Conservation (phyloP, 2,329 filamentous ascomycete genomes). For the Dactylellina sp. region DNA sequence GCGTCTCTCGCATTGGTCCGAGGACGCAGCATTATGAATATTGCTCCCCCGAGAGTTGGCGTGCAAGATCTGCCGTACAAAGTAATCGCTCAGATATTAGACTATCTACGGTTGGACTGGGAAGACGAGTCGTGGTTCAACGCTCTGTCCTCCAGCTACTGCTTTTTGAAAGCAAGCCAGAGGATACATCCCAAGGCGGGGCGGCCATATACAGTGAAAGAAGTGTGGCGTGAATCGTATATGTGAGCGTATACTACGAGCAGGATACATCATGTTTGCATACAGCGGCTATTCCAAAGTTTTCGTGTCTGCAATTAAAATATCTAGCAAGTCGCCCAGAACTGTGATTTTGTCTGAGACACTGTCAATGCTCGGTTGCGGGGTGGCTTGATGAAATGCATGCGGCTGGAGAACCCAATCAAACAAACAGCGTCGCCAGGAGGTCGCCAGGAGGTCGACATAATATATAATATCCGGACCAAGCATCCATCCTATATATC, state of each 20-base stretch:
- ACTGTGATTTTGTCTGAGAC: too few species aligned
- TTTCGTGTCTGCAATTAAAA: too few species aligned
- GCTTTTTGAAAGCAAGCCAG: conserved; percentile 28
- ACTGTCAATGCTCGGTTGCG: too few species aligned
- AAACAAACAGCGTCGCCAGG: too few species aligned
- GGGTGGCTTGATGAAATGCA: too few species aligned
- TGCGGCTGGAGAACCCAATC: too few species aligned
- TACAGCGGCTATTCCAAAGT: too few species aligned
- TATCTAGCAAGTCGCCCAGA: too few species aligned
- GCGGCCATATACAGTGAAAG: conserved; percentile 16
- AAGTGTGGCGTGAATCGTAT: conserved; percentile 33
- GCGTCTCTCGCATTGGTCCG: conserved; percentile 9
- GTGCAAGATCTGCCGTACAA: conserved; percentile 36
- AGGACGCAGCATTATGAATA: conserved; percentile 15
- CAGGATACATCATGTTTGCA: too few species aligned
- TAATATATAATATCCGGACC: too few species aligned
- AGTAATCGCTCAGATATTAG: conserved; percentile 24
- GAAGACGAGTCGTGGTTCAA: conserved; percentile 33
- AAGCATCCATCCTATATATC: too few species aligned
- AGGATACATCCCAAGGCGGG: conserved; percentile 20
- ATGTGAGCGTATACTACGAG: not conserved
- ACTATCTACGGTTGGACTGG: conserved; percentile 21
- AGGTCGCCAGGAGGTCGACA: too few species aligned
- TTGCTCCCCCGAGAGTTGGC: conserved; percentile 13
- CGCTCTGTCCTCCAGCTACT: conserved; percentile 28